Percentiles rank a stretch among this genome's conserved stretches.
These are phyloP conservation scores for Hevea brasiliensis DNA, from an alignment of 345 rosid species.

Conservation along the genomic window DNA sequence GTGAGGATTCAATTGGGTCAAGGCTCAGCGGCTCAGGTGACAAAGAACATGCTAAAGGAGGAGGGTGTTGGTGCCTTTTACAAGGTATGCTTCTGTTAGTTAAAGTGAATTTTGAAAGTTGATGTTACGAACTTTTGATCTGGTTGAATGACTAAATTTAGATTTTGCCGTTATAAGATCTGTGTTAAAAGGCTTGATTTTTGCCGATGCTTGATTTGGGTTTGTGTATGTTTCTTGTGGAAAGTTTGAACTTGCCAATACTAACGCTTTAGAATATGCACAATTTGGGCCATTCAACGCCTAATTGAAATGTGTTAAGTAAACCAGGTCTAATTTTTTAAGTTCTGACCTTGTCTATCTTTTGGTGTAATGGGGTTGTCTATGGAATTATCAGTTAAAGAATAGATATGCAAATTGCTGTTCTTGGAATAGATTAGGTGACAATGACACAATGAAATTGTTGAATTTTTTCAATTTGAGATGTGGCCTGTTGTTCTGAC, in stretches of 20 bases:
- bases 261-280: background rate
- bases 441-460: background rate
- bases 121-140: background rate
- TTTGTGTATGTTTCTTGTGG: background rate
- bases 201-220: background rate
- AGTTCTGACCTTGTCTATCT: too few species aligned
- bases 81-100: conserved; percentile 54
- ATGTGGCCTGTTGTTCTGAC: too few species aligned
- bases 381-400: background rate
- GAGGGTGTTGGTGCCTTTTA: conserved; percentile 88
- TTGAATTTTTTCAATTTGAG: background rate
- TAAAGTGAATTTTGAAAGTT: background rate
- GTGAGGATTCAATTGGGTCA: conserved; percentile 99
- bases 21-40: conserved; percentile 77
- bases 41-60: conserved; percentile 73
- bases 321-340: background rate
- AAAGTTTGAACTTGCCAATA: background rate
- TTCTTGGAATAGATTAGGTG: background rate
- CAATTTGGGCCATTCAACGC: background rate
- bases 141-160: background rate
- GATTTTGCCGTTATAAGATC: conserved; percentile 1
- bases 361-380: background rate
- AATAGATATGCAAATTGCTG: background rate
- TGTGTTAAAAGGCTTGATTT: background rate
- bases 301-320: background rate